Evolutionary conservation across 1,284 basidiomycete genomes (phyloP), one percentile per base, ranked within the genome.

Genomic region (Coniferiporia sulphurascens): DNA sequence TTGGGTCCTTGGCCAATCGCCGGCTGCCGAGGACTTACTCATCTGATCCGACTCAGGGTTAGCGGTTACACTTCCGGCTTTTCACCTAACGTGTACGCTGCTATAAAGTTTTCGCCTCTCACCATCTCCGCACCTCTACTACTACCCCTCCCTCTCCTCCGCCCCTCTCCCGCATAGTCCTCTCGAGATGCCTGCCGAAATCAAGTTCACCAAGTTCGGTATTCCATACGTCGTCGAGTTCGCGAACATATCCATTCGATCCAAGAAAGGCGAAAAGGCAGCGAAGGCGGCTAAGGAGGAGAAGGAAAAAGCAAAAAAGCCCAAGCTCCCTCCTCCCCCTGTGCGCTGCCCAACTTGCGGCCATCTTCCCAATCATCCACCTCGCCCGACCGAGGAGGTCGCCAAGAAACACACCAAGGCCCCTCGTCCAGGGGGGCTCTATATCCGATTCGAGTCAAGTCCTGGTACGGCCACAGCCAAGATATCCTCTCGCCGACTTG

Each of bases 211-310:
- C 32, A 59, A 51, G 49, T 56, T 59, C 34, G 61, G 61, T 17
- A 59, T 62, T 15, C 61, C 61, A 7, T 73, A 73, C 13, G 17
- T 73, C 5, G 64, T 65, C 55, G 79, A 78, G 61, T 80, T 80
- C 58, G 72, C 71, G 60, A 74, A 79, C 64, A 70, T 80, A 35
- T 71, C 73, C 19, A 71, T 80, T 56, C 69, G 67, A 41, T 68
- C 71, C 4, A 59, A 54, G 48, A 62, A 56, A 38, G 50, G 34
- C 22, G 67, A 67, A 52, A 41, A 61, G 46, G 45, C 49, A 41
- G 44, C 32, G 36, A 4, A 48, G 34, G 38, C 35, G 17, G 36
- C 57, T 7, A 66, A 71, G 21, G 44, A 55, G 52, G 19, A 15
- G 27, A 50, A 63, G 44, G 32, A 71, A 65, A 1, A 45, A 32